Base-by-base conservation (phyloP, 208 protist species). In the Trypanosoma avium region DNA sequence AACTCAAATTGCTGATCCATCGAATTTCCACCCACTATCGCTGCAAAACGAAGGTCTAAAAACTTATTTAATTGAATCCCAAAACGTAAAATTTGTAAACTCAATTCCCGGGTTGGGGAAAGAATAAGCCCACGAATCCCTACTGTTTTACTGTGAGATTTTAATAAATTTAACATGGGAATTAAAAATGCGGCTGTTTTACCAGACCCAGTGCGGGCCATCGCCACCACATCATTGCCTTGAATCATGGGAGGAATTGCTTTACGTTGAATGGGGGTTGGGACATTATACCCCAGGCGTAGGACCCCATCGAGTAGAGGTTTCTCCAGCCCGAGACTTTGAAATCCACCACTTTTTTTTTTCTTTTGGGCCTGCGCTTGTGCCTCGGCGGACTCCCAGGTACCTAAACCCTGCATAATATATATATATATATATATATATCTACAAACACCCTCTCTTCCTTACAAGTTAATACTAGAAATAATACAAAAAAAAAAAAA, bases 141-240 rank as follows among this genome's bases (percentile, higher is more conserved):
- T 35, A 99, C 92, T 30, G 84, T 90, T 24, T 84, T 90, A 30
- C 89, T 91, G 81, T 99, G 97, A 21, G 73, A 54, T 70, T 91
- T 82, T 9, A 99, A 76, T 0, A 87, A 75, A 61, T 99, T 84
- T 46, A 99, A 66, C 80, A 99, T 88, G 4, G 99, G 99, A 35
- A 99, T 93, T 4, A 99, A 77, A 73, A 99, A 99, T 6, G 99
- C 97, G 5, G 96, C 98, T 5, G 98, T 99, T 74, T 99, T 99
- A 35, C 98, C 99, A 8, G 97, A 99, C 52, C 99, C 99, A 13
- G 99, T 99, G 50, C 98, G 88, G 2, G 99, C 98, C 98, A 99
- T 99, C 33, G 97, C 99, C 2, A 99, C 98, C 0, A 99, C 89
- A 73, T 99, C 99, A 38, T 84, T 88, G 32, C 98, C 98, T 42